phyloP scores from a whole-genome alignment of 345 rosid genomes.

The Firmiana major region DNA sequence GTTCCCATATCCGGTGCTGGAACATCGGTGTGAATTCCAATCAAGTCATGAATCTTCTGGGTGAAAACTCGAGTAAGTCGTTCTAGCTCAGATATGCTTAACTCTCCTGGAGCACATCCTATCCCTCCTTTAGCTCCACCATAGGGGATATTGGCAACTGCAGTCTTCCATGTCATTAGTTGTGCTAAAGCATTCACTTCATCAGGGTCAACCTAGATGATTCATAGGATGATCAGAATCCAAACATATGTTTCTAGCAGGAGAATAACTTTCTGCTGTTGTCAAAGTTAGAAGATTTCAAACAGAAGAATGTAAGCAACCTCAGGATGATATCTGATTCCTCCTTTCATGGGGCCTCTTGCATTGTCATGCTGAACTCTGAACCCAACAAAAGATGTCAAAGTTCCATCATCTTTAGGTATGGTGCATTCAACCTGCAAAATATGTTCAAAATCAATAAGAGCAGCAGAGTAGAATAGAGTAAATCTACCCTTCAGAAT shows the following conservation, averaged over 20 bases:
- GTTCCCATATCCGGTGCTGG: conserved; percentile 99
- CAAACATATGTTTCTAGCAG: neutral
- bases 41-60: conserved; percentile 88
- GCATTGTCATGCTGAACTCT: conserved; percentile 97
- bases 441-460: neutral
- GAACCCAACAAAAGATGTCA: conserved; percentile 90
- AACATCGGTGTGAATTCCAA: conserved; percentile 87
- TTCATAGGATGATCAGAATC: conserved; percentile 12
- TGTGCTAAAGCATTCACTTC: conserved; percentile 97
- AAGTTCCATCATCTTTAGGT: conserved; percentile 84
- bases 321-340: conserved; percentile 98
- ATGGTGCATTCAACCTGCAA: conserved; percentile 92
- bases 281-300: neutral
- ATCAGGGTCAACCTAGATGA: conserved; percentile 81
- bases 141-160: conserved; percentile 91
- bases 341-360: conserved; percentile 99
- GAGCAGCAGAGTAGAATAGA: neutral
- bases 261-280: neutral
- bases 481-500: neutral
- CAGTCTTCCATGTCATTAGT: conserved; percentile 99
- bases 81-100: conserved; percentile 74
- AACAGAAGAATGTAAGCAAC: conserved; percentile 27
- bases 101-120: conserved; percentile 69
- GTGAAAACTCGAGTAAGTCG: conserved; percentile 92
- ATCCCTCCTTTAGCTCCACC: conserved; percentile 99